Base-by-base conservation (phyloP, 345 rosid species). In the Eucalyptus tenuipes region DNA sequence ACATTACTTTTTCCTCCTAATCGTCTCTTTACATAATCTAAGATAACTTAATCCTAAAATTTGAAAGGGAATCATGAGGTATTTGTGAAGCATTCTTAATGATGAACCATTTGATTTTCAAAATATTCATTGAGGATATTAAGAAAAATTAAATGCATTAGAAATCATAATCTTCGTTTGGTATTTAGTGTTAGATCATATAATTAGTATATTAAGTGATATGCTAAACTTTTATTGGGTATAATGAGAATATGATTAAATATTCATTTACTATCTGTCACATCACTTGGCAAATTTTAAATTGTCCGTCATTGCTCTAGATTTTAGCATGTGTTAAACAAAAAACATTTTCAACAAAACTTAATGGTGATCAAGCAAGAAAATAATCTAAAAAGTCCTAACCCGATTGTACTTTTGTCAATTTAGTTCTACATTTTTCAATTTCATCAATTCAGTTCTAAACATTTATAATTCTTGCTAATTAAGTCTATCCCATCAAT, bases 331-430 rank as follows among this genome's bases (percentile, higher is more conserved):
- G 5, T 29, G 37, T 29, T 29, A 61, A 61, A 29, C 4, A 29
- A 13, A 29, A 61, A 1, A 61, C 37, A 57, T 57, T 61, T 59
- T 59, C n/a, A 59, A 59, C 31, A 12, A 59, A 59, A 27, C 2
- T 59, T 59, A 59, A 11, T 25, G n/a, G 7, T 59, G 0, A 59
- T 25, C 0, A 4, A 12, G 59, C 0, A 0, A 9, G 55, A 7
- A 49, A 49, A 49, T 14, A 5, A 7, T 49, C 5, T 49, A 14
- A 49, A 49, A 49, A 49, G 3, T 49, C 50, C 1, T 49, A 49
- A 49, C 14, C 7, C 3, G 2, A 49, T 49, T 14, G 3, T 14
- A 49, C 17, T 16, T 50, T 50, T 17, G 4, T 17, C 4, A 50
- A 50, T 50, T 50, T 7, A 50, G 22, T 50, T 1, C 2, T 7